phyloP scores from a whole-genome alignment of 352 stramenopile genomes.

The Nothophytophthora sp. region DNA sequence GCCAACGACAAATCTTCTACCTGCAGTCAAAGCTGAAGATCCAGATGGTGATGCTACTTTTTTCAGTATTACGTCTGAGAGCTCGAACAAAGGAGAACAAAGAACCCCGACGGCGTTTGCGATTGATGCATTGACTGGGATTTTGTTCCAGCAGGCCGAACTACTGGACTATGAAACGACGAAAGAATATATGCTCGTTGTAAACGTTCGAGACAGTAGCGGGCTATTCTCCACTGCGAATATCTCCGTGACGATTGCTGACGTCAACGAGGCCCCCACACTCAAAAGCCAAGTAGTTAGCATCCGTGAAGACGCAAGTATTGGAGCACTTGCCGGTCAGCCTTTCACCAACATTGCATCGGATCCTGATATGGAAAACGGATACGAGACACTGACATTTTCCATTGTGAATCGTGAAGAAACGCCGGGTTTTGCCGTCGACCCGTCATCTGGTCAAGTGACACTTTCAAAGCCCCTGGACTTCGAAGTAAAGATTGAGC shows the following conservation, averaged over 20 bases:
- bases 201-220: conserved; percentile 14
- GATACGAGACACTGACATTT: conserved; percentile 15
- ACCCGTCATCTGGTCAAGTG: conserved; percentile 18
- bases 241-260: conserved; percentile 11
- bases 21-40: conserved; percentile 15
- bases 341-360: conserved; percentile 3
- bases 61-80: conserved; percentile 22
- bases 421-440: conserved; percentile 15
- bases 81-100: neutral
- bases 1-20: conserved; percentile 10
- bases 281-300: conserved; percentile 12
- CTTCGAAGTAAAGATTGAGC: conserved; percentile 12
- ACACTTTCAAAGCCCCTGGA: conserved; percentile 3
- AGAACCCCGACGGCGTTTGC: conserved; percentile 33
- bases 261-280: conserved; percentile 21
- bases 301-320: conserved; percentile 14
- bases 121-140: conserved; percentile 36
- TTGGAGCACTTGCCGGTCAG: conserved; percentile 12
- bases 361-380: conserved; percentile 23
- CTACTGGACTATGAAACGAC: conserved; percentile 39
- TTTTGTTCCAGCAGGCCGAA: conserved; percentile 32
- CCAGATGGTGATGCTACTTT: conserved; percentile 14
- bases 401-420: neutral
- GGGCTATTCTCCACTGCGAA: conserved; percentile 15
- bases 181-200: conserved; percentile 9